Base-by-base conservation (phyloP, 1,284 basidiomycete species). In the Apiotrichum gracile region DNA sequence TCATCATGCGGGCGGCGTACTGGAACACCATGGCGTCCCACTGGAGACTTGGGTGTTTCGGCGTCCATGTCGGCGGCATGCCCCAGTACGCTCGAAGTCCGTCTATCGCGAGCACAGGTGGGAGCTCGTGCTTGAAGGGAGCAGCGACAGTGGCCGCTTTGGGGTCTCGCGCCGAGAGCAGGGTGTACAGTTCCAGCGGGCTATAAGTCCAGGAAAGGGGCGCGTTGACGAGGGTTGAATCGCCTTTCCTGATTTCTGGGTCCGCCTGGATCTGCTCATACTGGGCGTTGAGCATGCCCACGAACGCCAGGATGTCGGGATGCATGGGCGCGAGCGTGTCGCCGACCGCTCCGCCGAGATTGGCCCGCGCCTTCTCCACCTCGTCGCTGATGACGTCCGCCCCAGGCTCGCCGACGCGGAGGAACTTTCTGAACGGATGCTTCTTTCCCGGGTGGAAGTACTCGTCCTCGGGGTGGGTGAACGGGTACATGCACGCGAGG, bases 401-500 rank as follows among this genome's bases (percentile, higher is more conserved):
- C 12, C 33, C 40, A 3, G 40, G 12, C 8, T 42, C 40, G 24
- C 40, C 40, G 12, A 26, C 17, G 16, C 25, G 40, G 14, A 35
- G 16, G 44, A 46, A n/a, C 14, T 13, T 21, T 5, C 25, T 33
- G 22, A 31, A 31, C n/a, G 39, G 24, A 17, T 42, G 40, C 2
- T 25, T 25, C 5, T 2, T 14, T 5, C 14, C 14, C 2, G 34
- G 35, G 37, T 37, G 46, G 31, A 48, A 54, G 29, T 57, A 38
- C 4, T 42, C 34, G 31, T 62, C 60, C 31, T 27, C 21, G 17
- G 61, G 25, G 40, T 68, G 59, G 6, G 63, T 55, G 5, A 61
- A 55, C 7, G 63, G 61, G 43, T 50, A 68, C 8, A 62, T 44
- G 37, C 65, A 50, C 7, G 66, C 34, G 2, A 66, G 52, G n/a